A percentile compares a stretch with the other conserved stretches of the same genome.
Conservation (phyloP, 495 filamentous ascomycete genomes). For the Amphirosellinia nigrospora region DNA sequence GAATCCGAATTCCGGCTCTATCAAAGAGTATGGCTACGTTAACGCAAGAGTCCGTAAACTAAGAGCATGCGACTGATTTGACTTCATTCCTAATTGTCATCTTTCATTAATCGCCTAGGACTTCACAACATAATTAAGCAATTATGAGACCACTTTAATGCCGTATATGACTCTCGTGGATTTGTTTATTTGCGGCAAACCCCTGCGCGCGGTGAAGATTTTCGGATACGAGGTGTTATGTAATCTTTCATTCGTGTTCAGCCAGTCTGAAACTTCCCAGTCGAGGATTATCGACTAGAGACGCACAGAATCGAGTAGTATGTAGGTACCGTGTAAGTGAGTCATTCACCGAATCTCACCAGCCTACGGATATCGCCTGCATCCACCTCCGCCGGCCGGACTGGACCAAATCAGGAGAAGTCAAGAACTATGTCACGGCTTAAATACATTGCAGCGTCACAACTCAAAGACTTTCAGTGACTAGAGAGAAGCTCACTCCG, state of each 20-base stretch:
- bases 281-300: not conserved
- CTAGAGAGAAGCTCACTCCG: not conserved
- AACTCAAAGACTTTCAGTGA: not conserved
- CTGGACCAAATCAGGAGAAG: not conserved
- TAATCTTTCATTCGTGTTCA: not conserved
- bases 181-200: no score
- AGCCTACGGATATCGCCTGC: not conserved
- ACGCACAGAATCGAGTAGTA: not conserved
- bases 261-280: not conserved
- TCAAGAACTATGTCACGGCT: not conserved
- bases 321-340: not conserved
- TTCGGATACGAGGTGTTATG: not conserved
- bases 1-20: not conserved
- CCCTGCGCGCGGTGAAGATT: not conserved
- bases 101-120: no score
- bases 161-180: no score
- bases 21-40: no score
- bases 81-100: no score
- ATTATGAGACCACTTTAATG: no score
- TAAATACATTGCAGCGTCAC: not conserved
- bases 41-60: no score
- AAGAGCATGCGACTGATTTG: no score
- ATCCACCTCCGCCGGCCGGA: not conserved
- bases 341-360: conserved; percentile 15
- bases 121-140: no score